These are phyloP conservation scores for Mollisiaceae sp. DNA, from an alignment of 2,329 filamentous ascomycete genomes.

Conservation along the genomic window DNA sequence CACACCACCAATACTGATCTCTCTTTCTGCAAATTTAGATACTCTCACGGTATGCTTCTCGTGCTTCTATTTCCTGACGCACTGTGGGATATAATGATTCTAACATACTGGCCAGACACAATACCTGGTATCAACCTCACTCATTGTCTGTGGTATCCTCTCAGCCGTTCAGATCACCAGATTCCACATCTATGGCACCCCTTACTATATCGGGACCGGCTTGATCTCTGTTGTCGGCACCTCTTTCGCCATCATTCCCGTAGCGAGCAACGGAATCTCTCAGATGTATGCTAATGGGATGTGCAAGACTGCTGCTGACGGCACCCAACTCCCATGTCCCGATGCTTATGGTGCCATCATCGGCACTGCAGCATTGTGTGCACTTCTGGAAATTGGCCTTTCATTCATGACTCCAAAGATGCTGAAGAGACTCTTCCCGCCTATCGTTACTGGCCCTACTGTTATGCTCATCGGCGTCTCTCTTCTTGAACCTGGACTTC, in stretches of 20 bases:
- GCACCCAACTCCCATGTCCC: conserved; percentile 72
- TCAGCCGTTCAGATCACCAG: conserved; percentile 79
- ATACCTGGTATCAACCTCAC: conserved; percentile 64
- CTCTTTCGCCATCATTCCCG: conserved; percentile 77
- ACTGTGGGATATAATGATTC: not conserved
- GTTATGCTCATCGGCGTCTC: conserved; percentile 76
- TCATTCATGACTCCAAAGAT: conserved; percentile 73
- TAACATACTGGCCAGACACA: conserved; percentile 54
- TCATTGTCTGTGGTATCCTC: conserved; percentile 78
- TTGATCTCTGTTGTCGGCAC: conserved; percentile 81
- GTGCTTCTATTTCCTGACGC: not conserved
- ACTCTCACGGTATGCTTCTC: not conserved
- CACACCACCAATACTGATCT: conserved; percentile 77
- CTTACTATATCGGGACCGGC: conserved; percentile 79
- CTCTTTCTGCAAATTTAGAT: conserved; percentile 59
- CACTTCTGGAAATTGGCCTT: conserved; percentile 72
- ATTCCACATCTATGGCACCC: conserved; percentile 73
- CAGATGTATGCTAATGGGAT: conserved; percentile 67
- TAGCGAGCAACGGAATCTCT: conserved; percentile 71
- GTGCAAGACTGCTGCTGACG: conserved; percentile 56
- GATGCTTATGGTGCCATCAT: conserved; percentile 77
- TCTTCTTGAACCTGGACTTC: conserved; percentile 73
- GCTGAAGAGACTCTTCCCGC: conserved; percentile 77
- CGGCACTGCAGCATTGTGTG: conserved; percentile 69
- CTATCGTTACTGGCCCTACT: conserved; percentile 76